Evolutionary conservation across 805 yeast species (phyloP), one percentile per base, ranked within the genome.

Genomic region (Torulaspora maleeae): DNA sequence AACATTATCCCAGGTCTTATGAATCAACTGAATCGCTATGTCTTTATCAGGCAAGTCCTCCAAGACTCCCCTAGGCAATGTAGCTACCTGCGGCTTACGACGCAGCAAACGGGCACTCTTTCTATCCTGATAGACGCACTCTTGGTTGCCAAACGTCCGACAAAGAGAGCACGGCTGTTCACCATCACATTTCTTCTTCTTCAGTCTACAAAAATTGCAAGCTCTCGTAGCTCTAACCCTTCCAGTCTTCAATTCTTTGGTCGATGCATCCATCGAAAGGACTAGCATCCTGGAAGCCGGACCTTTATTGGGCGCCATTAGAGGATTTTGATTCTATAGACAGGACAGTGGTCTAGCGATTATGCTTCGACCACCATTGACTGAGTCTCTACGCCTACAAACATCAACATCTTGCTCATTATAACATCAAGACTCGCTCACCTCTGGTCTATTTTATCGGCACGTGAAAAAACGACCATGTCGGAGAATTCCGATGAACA

Each of bases 121-220:
- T 35, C 47, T 42, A 15, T 43, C 41, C 5, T 30, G 35, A 34
- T 49, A 49, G 9, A 27, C 41, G 25, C 52, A 49, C 5, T 30
- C 36, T 11, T 10, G 36, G 13, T 32, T 36, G n/a, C 47, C 49
- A 27, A 41, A 29, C 10, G 30, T 16, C 22, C 39, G 43, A 30
- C 52, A 49, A 62, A 82, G 87, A 27, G 78, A 76, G 62, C 95
- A 85, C 1, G 91, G 93, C 54, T 77, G 82, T 54, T 76, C 75
- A 4, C 91, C 93, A 60, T 83, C 89, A 64, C 95, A 85, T 59
- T 82, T 81, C 51, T 83, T 86, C 59, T 85, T 85, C 65, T 82
- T 83, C 64, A 75, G 77, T 16, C 91, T 73, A 61, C 93, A 84
- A 51, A 77, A 80, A 54, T 80, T 85, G 58, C 93, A 85, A 2